phyloP scores from a whole-genome alignment of 148 eudicot species.

The Suaeda aralocaspica region DNA sequence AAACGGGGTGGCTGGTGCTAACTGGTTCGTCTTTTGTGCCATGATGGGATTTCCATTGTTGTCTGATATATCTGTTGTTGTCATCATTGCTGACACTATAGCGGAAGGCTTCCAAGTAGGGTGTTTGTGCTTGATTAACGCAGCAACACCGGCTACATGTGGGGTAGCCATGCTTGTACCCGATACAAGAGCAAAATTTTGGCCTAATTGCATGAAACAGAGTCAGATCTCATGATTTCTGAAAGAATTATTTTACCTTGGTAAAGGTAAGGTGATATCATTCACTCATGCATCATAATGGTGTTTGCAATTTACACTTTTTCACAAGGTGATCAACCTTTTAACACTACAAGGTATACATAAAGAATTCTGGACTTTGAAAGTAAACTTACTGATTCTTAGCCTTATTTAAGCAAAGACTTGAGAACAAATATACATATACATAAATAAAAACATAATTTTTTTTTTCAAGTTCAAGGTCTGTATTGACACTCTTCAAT shows the following conservation, averaged over 20 bases:
- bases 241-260: neutral
- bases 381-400: neutral
- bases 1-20: slow-evolving; percentile 51
- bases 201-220: slow-evolving; percentile 36
- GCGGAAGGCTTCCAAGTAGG: slow-evolving; percentile 60
- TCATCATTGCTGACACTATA: slow-evolving; percentile 62
- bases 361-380: neutral
- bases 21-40: slow-evolving; percentile 43
- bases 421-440: neutral
- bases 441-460: too few species aligned
- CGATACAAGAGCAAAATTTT: slow-evolving; percentile 53
- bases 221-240: neutral
- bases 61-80: slow-evolving; percentile 47
- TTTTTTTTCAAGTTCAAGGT: too few species aligned
- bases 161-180: slow-evolving; percentile 82
- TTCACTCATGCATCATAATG: neutral
- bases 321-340: neutral
- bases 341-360: neutral
- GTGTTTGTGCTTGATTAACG: slow-evolving; percentile 59
- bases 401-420: neutral
- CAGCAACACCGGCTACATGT: slow-evolving; percentile 62
- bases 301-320: neutral
- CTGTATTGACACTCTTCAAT: too few species aligned
- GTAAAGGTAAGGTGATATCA: neutral
- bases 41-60: slow-evolving; percentile 39